Base-by-base conservation (phyloP, 805 yeast genomes). In the Saccharomyces paradoxus region DNA sequence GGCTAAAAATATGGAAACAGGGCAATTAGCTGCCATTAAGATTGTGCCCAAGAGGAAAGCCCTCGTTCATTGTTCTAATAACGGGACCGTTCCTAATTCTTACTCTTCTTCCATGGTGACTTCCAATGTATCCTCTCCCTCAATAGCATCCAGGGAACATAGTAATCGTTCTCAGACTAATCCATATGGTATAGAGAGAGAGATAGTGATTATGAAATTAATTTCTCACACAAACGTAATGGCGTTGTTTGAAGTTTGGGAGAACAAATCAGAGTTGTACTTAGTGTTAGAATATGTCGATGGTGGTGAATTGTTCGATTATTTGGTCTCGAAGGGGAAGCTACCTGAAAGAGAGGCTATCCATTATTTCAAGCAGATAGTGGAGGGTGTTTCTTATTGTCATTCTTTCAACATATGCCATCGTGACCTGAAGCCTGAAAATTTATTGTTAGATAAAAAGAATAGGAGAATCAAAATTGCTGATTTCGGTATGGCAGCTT, bases 161-260 rank as follows among this genome's bases (percentile, higher is more conserved):
- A 52, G 52, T 49, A 55, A 53, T 31, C 58, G 56, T 41, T 49
- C 47, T 32, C 57, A 57, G 41, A 48, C 58, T 2, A 66, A 64
- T 51, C 96, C 97, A 2, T 90, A 92, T 68, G 99, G 99, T 44
- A 92, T 94, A 48, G 99, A 94, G 72, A 81, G 98, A 60, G 99
- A 94, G 69, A 96, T 94, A 59, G 91, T 94, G 63, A 94, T 94
- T 62, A 94, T 92, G 99, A 94, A 94, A 72, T 77, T 94, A 46
- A 81, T 94, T 49, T 88, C 94, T 56, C 98, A 94, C 70, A 89
- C 96, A 12, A 92, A 94, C 65, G 94, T 94, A 26, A 83, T 94
- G 81, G 87, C 94, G 27, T 76, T 94, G 44, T 94, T 90, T 68
- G 99, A 94, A 67, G 99, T 94, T 26, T 94, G 98, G 98, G 99